Base-by-base conservation (phyloP, 2,329 filamentous ascomycete genomes). In the Diplodia seriata region DNA sequence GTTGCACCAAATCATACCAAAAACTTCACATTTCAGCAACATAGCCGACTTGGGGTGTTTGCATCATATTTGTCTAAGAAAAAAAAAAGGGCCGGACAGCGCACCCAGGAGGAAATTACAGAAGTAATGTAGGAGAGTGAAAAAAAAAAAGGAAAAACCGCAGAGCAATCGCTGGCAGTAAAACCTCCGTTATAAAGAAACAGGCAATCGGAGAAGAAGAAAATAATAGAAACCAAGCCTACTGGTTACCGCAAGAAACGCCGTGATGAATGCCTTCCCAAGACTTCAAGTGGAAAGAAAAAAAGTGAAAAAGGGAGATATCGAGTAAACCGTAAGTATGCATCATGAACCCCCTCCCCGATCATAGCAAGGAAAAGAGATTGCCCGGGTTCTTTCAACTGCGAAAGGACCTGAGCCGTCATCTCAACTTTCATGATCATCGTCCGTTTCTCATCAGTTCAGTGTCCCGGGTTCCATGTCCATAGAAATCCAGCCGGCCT, bases 181-280 rank as follows among this genome's bases (percentile, higher is more conserved):
- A n/a, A 51, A 50, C 29, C 59, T 31, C 43, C 47, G n/a, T 9
- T 47, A 47, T 26, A 51, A 20, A 36, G 40, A n/a, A 57, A 49
- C 56, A 66, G 36, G 31, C 36, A 56, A 38, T 47, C n/a, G n/a
- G 43, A 47, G 43, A 11, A 71, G 69, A 68, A 64, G 70, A 38
- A 26, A 26, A 71, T 69, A 69, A 66, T 47, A 18, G 43, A 70
- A 38, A 50, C 29, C 40, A 62, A 50, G 31, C 23, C 57, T 62
- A 62, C 29, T 47, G n/a, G 43, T 47, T 50, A 50, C 26, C 56
- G n/a, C 26, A 62, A 63, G 14, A 69, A 71, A 67, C 55, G 64
- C 64, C 53, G 51, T 67, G 55, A 38, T 65, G 63, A 69, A 68
- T 65, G 69, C 59, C 62, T 51, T 38, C 38, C 64, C 49, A 57